Conservation (phyloP, 2,329 filamentous ascomycete species). For the Neofusicoccum umdonicola region DNA sequence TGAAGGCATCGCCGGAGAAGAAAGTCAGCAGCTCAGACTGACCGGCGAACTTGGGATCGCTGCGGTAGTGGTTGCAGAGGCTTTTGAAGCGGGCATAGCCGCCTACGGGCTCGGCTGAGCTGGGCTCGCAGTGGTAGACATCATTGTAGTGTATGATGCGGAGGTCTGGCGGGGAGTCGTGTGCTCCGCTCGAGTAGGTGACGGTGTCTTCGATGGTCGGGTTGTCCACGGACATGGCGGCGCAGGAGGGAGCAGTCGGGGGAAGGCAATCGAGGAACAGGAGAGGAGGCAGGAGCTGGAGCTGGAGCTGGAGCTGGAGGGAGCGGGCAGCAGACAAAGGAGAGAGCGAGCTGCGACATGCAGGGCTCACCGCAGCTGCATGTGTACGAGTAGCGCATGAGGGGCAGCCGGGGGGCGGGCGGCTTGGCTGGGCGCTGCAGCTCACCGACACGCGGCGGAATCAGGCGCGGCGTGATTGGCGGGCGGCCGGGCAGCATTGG, state of each 20-base stretch:
- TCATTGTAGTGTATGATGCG: slow-evolving; percentile 91
- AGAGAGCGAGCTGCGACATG: not conserved
- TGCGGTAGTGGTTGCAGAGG: slow-evolving; percentile 71
- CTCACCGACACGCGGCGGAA: slow-evolving; percentile 7
- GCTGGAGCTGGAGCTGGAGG: not conserved
- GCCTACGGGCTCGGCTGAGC: slow-evolving; percentile 77
- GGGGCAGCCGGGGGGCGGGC: not conserved
- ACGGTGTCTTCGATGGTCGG: slow-evolving; percentile 36
- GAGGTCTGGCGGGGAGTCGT: slow-evolving; percentile 61
- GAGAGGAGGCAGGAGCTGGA: not conserved
- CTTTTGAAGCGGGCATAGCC: slow-evolving; percentile 79
- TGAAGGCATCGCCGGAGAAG: slow-evolving; percentile 91
- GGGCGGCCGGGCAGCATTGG: not conserved
- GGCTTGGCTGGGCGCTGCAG: slow-evolving; percentile 10
- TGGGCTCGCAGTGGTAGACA: slow-evolving; percentile 79
- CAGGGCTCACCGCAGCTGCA: slow-evolving; percentile 14
- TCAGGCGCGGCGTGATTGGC: not conserved
- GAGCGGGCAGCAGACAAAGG: slow-evolving; percentile 2
- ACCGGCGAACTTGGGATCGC: slow-evolving; percentile 57
- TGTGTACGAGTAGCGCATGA: not conserved
- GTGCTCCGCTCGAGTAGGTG: slow-evolving; percentile 43
- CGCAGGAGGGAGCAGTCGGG: not conserved
- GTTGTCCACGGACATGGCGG: slow-evolving; percentile 14
- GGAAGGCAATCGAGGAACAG: not conserved
- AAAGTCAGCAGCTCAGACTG: slow-evolving; percentile 70